These are phyloP conservation scores for Suillus brevipes DNA, from an alignment of 768 basidiomycete genomes.

Conservation along the genomic window DNA sequence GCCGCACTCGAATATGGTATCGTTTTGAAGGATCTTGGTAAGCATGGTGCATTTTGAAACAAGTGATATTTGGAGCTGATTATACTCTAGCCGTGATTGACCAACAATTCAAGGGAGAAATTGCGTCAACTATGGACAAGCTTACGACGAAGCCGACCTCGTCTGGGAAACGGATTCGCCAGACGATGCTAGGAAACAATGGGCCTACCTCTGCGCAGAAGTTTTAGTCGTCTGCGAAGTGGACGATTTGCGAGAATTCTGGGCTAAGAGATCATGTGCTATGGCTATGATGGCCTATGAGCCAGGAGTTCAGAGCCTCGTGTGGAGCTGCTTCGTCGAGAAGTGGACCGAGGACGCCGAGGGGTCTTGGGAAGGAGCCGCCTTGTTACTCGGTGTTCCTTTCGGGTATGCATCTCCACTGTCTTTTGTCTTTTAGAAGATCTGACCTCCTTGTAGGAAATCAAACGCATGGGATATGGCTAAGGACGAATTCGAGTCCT, in stretches of 20 bases:
- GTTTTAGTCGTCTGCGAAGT: slow-evolving; percentile 48
- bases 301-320: slow-evolving; percentile 41
- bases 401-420: slow-evolving; percentile 51
- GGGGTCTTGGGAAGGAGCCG: slow-evolving; percentile 54
- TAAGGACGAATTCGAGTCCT: slow-evolving; percentile 53
- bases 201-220: slow-evolving; percentile 64
- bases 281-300: slow-evolving; percentile 33
- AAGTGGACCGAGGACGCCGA: slow-evolving; percentile 51
- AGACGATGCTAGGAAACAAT: slow-evolving; percentile 49
- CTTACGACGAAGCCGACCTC: slow-evolving; percentile 64
- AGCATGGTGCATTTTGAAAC: slow-evolving; percentile 15
- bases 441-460: not conserved
- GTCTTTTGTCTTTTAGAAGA: not conserved
- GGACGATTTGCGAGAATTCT: slow-evolving; percentile 52
- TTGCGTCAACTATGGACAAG: slow-evolving; percentile 83
- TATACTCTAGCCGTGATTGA: slow-evolving; percentile 74
- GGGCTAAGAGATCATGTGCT: slow-evolving; percentile 35
- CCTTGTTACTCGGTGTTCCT: slow-evolving; percentile 55
- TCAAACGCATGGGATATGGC: slow-evolving; percentile 51
- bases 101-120: slow-evolving; percentile 87
- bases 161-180: slow-evolving; percentile 44
- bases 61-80: slow-evolving; percentile 7
- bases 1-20: slow-evolving; percentile 86
- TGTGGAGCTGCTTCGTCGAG: slow-evolving; percentile 60
- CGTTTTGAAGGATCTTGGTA: slow-evolving; percentile 75